Base-by-base conservation (phyloP, 78 protist genomes). In the Trichosphaerium sp. region DNA sequence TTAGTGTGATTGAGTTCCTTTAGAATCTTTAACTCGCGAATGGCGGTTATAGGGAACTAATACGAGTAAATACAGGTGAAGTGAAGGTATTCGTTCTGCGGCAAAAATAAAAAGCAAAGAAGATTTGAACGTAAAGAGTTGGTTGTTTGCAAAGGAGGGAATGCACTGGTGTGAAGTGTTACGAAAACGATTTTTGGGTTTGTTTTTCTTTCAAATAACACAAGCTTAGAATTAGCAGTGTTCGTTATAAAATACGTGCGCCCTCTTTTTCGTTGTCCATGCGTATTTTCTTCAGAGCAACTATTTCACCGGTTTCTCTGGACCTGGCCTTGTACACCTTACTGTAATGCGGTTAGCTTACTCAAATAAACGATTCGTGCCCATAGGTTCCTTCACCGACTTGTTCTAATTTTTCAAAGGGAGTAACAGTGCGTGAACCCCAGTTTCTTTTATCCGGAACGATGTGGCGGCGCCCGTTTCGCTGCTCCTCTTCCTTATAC, bases 41-140 rank as follows among this genome's bases (percentile, higher is more conserved):
- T 79, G n/a, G 97, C 93, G 4, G 95, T 90, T 55, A 87, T 81
- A 32, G 97, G 97, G 44, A 90, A 88, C 84, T 78, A 51, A 18
- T 31, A 14, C 12, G 35, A 0, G 21, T n/a, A n/a, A n/a, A n/a
- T n/a, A n/a, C n/a, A n/a, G n/a, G n/a, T n/a, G n/a, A n/a, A n/a
- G n/a, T n/a, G n/a, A n/a, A n/a, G n/a, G n/a, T n/a, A n/a, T n/a
- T n/a, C n/a, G n/a, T n/a, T n/a, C n/a, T n/a, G n/a, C n/a, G n/a
- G n/a, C n/a, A n/a, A n/a, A n/a, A n/a, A n/a, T n/a, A n/a, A n/a
- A n/a, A n/a, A n/a, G n/a, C n/a, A n/a, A n/a, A n/a, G n/a, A n/a
- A n/a, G n/a, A n/a, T n/a, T n/a, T n/a, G n/a, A n/a, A n/a, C n/a
- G n/a, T n/a, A n/a, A n/a, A n/a, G n/a, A n/a, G n/a, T n/a, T n/a